These are phyloP conservation scores for Ulota crispa DNA, from an alignment of 225 moss, liverwort and hornwort genomes.

Conservation along the genomic window DNA sequence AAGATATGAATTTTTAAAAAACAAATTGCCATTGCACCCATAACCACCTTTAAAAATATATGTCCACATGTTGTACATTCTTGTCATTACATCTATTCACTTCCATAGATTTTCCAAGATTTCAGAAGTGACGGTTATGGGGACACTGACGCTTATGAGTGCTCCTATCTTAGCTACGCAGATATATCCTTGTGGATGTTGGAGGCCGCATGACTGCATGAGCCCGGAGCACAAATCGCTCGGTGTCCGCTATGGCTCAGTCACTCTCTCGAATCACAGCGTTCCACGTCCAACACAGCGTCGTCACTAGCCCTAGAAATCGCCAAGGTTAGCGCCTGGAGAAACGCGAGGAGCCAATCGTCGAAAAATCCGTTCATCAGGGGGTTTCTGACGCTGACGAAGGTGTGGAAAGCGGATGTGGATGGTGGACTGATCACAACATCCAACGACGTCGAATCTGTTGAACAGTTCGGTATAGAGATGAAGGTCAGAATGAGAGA, in stretches of 20 bases:
- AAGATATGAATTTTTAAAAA: no score
- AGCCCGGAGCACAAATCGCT: constrained; percentile 37
- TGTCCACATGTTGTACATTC: no score
- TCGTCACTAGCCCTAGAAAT: no score
- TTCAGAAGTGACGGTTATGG: no score
- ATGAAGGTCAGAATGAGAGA: background rate
- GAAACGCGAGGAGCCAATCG: background rate
- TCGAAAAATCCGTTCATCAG: no score
- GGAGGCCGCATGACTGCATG: constrained; percentile 23
- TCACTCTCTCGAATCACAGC: background rate
- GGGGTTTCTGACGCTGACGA: background rate
- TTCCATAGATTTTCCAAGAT: no score
- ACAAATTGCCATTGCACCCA: no score
- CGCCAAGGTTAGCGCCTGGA: background rate
- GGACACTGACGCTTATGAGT: no score
- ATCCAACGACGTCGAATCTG: background rate
- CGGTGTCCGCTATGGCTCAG: constrained; percentile 28
- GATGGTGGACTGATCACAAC: background rate
- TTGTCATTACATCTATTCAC: no score
- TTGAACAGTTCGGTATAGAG: background rate
- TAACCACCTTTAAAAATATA: no score
- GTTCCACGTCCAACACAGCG: background rate
- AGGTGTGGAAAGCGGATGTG: background rate
- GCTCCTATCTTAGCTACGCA: no score
- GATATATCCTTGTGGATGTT: constrained; percentile 36